Conservation (phyloP, 2,329 filamentous ascomycete genomes). For the Epichloe sp. region DNA sequence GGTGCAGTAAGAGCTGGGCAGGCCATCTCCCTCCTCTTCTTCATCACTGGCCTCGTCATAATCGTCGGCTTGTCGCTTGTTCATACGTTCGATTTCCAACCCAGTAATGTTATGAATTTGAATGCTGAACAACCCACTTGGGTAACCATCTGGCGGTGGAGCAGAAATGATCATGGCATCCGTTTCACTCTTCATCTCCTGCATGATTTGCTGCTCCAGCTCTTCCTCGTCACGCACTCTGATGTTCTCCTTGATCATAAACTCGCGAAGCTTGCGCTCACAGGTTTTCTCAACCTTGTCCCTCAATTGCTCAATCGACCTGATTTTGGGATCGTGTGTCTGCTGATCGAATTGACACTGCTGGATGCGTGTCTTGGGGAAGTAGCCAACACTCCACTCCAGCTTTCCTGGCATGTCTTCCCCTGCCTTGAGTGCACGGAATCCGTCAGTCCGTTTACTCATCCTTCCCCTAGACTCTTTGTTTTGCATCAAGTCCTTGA, state of each 20-base stretch:
- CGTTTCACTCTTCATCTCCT: slow-evolving; percentile 48
- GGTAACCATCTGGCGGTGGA: slow-evolving; percentile 47
- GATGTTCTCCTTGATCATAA: slow-evolving; percentile 31
- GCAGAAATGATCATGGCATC: slow-evolving; percentile 56
- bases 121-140: slow-evolving; percentile 54
- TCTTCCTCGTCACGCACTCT: slow-evolving; percentile 43
- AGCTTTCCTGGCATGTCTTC: slow-evolving; percentile 58
- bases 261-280: slow-evolving; percentile 52
- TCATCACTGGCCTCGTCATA: slow-evolving; percentile 36
- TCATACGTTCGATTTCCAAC: slow-evolving; percentile 46
- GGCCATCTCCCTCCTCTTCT: slow-evolving; percentile 48
- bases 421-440: slow-evolving; percentile 49
- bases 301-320: slow-evolving; percentile 44
- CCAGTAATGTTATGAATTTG: slow-evolving; percentile 63
- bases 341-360: slow-evolving; percentile 48
- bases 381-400: slow-evolving; percentile 60
- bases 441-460: slow-evolving; percentile 49
- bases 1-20: slow-evolving; percentile 59
- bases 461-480: slow-evolving; percentile 47
- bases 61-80: slow-evolving; percentile 37
- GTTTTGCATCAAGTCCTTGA: slow-evolving; percentile 51
- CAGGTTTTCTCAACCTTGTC: slow-evolving; percentile 40
- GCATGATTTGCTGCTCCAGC: slow-evolving; percentile 52
- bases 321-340: slow-evolving; percentile 43
- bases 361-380: slow-evolving; percentile 51